A percentile compares a stretch with the other conserved stretches of the same genome.
Evolutionary conservation across 2,329 filamentous ascomycete species (phyloP).

Genomic region (Aspergillus piperis): DNA sequence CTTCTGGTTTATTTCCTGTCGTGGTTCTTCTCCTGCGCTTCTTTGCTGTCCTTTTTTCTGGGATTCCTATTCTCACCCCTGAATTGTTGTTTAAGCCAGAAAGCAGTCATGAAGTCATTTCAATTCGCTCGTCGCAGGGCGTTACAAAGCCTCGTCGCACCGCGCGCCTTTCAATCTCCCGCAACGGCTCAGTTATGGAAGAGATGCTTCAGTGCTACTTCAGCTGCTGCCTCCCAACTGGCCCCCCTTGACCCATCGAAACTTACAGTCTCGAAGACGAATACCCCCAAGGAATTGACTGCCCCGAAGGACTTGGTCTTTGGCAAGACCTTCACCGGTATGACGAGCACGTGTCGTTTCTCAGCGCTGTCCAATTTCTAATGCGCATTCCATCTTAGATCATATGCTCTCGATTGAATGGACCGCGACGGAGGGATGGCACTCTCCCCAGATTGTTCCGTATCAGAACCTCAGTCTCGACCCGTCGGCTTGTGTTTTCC

Average conservation of each 20-base stretch:
- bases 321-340: slow-evolving; percentile 87
- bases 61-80: not conserved
- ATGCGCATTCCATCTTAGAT: slow-evolving; percentile 58
- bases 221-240: slow-evolving; percentile 43
- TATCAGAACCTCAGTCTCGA: slow-evolving; percentile 98
- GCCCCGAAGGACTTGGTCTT: slow-evolving; percentile 85
- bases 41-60: not conserved
- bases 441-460: slow-evolving; percentile 77
- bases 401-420: slow-evolving; percentile 97
- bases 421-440: slow-evolving; percentile 83
- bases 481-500: slow-evolving; percentile 93
- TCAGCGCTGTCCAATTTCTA: slow-evolving; percentile 14
- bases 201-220: slow-evolving; percentile 49
- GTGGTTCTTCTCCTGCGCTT: not conserved
- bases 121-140: slow-evolving; percentile 38
- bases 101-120: slow-evolving; percentile 35
- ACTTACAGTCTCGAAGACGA: slow-evolving; percentile 73
- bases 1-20: not conserved
- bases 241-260: slow-evolving; percentile 74
- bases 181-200: slow-evolving; percentile 46
- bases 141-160: slow-evolving; percentile 26
- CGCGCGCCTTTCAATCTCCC: slow-evolving; percentile 28
- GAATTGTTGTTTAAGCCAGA: not conserved
- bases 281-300: slow-evolving; percentile 70
- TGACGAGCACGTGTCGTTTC: not conserved